A percentile compares a stretch with the other conserved stretches of the same genome.
phyloP scores from a whole-genome alignment of 108 stramenopile species.

The Parietichytrium sp. region DNA sequence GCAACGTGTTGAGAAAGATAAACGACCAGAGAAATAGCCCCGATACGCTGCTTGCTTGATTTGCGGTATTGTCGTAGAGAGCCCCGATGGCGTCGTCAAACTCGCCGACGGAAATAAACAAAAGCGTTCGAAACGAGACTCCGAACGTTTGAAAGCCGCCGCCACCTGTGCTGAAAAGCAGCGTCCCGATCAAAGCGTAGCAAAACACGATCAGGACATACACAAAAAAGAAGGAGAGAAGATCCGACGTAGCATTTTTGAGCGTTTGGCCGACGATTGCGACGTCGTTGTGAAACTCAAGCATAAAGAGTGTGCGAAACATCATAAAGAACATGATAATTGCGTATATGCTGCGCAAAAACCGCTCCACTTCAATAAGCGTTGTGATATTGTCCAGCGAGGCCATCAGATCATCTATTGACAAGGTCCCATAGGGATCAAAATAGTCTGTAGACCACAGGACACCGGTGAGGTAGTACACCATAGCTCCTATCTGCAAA shows the following conservation, averaged over 20 bases:
- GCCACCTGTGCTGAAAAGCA: background rate
- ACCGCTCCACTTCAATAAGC: background rate
- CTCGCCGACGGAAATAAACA: slow-evolving; percentile 27
- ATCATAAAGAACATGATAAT: background rate
- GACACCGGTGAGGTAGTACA: no score
- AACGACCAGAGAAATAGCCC: background rate
- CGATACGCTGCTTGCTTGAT: background rate
- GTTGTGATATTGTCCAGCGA: background rate
- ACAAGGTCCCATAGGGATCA: background rate
- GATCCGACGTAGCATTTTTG: background rate
- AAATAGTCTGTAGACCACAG: background rate
- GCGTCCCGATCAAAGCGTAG: background rate
- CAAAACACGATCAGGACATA: background rate
- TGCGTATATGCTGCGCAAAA: background rate
- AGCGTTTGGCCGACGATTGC: background rate
- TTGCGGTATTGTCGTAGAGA: background rate
- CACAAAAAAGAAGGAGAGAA: background rate
- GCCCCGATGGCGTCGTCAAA: background rate
- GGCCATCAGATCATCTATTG: background rate
- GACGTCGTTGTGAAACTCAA: background rate
- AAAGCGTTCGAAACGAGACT: background rate
- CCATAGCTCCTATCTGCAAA: no score
- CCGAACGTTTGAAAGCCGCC: background rate
- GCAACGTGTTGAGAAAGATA: background rate
- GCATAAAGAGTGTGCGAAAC: background rate